A percentile compares a stretch with the other conserved stretches of the same genome.
Conservation (phyloP, 2,329 filamentous ascomycete genomes). For the Raffaelea albimanens region DNA sequence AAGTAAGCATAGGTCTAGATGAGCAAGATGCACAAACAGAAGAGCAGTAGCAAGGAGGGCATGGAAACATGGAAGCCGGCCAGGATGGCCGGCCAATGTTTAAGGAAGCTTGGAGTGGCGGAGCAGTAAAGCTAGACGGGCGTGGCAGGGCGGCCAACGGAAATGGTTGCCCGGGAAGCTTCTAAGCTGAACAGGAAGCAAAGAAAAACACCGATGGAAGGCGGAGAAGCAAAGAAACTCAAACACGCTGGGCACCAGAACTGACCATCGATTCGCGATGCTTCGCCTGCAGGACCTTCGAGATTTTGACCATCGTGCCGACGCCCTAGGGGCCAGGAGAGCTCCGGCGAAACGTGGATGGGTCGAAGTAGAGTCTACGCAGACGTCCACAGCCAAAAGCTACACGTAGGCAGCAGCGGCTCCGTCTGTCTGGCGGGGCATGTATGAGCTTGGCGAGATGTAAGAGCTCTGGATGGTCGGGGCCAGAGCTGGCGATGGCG, state of each 20-base stretch:
- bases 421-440: conserved; percentile 12
- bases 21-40: not conserved
- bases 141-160: too few species aligned
- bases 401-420: conserved; percentile 29
- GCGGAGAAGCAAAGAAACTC: not conserved
- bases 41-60: too few species aligned
- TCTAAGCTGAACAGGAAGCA: too few species aligned
- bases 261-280: conserved; percentile 59
- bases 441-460: conserved; percentile 2
- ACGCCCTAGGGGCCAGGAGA: conserved; percentile 14
- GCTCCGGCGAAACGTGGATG: conserved; percentile 34
- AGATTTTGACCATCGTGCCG: conserved; percentile 56
- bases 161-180: too few species aligned
- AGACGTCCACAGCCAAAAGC: conserved; percentile 37
- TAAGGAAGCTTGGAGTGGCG: too few species aligned
- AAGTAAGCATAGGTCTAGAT: conserved; percentile 14
- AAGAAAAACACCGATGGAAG: conserved; percentile 1
- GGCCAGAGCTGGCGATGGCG: not conserved
- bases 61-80: too few species aligned
- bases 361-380: conserved; percentile 17
- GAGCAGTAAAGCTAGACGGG: too few species aligned
- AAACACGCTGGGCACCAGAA: conserved; percentile 11
- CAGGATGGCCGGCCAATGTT: too few species aligned
- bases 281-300: conserved; percentile 56
- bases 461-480: not conserved